Conservation (phyloP, 345 rosid species). For the Bruguiera parviflora region DNA sequence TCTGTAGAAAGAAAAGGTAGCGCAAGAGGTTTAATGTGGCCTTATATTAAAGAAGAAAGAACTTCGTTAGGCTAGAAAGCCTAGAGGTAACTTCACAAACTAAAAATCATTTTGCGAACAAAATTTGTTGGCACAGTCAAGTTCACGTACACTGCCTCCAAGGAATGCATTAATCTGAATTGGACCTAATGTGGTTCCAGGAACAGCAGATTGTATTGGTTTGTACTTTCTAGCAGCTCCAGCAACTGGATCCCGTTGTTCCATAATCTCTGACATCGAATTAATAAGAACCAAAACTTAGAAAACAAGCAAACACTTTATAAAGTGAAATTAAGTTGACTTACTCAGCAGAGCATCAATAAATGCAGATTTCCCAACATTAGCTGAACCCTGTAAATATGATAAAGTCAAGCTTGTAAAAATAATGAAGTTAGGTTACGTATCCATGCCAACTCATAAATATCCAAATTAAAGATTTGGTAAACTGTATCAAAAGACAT, state of each 20-base stretch:
- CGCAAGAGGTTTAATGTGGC: background rate
- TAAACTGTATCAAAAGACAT: background rate
- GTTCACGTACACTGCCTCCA: slow-evolving; percentile 74
- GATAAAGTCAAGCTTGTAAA: slow-evolving; percentile 12
- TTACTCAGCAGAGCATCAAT: slow-evolving; percentile 86
- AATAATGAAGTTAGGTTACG: too few species aligned
- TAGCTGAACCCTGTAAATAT: slow-evolving; percentile 76
- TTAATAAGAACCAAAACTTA: background rate
- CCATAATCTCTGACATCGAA: slow-evolving; percentile 59
- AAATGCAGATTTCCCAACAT: slow-evolving; percentile 98
- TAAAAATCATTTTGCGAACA: background rate
- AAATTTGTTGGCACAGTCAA: background rate
- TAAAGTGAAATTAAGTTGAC: slow-evolving; percentile 15
- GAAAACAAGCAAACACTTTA: slow-evolving; percentile 3
- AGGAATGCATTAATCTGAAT: slow-evolving; percentile 89
- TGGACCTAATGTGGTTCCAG: slow-evolving; percentile 94
- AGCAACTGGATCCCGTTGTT: slow-evolving; percentile 83
- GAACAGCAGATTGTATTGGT: slow-evolving; percentile 96
- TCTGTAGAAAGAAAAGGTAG: slow-evolving; percentile 37
- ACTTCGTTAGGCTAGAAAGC: background rate
- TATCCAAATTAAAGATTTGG: background rate
- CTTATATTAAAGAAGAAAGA: background rate
- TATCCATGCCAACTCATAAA: too few species aligned
- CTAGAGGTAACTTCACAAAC: background rate
- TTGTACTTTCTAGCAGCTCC: slow-evolving; percentile 82